phyloP scores from a whole-genome alignment of 2,329 filamentous ascomycete species.

The Cercospora sojina region DNA sequence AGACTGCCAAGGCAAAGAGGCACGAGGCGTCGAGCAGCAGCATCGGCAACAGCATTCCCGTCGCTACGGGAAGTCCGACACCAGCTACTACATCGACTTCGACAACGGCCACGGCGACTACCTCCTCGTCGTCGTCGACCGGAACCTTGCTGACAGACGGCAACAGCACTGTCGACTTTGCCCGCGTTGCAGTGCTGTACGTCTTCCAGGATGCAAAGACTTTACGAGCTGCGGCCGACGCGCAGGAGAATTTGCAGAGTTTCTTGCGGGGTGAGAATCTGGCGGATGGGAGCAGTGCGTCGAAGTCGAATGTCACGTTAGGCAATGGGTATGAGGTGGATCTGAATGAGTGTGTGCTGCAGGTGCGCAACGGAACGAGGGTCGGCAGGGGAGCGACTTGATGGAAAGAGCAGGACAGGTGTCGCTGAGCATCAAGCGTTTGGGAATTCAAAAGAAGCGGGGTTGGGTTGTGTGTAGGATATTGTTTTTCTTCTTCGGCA shows the following conservation, averaged over 20 bases:
- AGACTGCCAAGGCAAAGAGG: conserved; percentile 29
- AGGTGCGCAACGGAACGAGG: conserved; percentile 30
- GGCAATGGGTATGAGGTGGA: conserved; percentile 33
- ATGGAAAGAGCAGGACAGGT: no score
- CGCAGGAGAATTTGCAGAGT: conserved; percentile 45
- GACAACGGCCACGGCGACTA: conserved; percentile 18
- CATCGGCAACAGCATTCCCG: conserved; percentile 38
- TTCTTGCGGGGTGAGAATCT: conserved; percentile 32
- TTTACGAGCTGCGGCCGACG: conserved; percentile 43
- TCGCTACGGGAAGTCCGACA: conserved; percentile 25
- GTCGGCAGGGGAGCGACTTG: conserved; percentile 27
- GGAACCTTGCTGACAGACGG: conserved; percentile 1
- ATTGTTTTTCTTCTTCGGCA: not conserved
- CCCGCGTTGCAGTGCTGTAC: conserved; percentile 47
- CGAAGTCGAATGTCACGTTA: conserved; percentile 31
- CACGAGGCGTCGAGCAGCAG: conserved; percentile 12
- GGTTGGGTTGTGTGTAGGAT: not conserved
- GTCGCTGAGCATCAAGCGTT: not conserved
- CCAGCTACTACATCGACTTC: conserved; percentile 16
- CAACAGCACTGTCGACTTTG: conserved; percentile 44
- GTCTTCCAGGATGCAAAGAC: conserved; percentile 45
- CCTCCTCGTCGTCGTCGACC: conserved; percentile 18
- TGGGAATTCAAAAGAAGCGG: not conserved
- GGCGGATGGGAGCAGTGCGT: conserved; percentile 22
- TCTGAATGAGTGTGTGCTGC: conserved; percentile 23